phyloP scores from a whole-genome alignment of 805 yeast species.

The Candida tibetensis region DNA sequence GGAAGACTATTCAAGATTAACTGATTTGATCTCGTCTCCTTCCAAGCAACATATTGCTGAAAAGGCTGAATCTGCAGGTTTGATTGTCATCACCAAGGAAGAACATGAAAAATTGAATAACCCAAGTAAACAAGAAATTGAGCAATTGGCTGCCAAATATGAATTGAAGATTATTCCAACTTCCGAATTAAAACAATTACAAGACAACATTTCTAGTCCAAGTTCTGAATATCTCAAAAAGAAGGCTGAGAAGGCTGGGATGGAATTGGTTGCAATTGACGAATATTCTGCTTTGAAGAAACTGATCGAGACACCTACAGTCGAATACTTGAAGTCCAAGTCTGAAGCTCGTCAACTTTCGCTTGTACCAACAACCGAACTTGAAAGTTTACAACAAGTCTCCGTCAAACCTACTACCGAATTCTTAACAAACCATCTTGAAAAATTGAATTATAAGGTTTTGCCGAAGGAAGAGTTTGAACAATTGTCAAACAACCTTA shows the following conservation, averaged over 20 bases:
- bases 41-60: slow-evolving; percentile 14
- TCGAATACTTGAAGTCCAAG: slow-evolving; percentile 18
- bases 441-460: background rate
- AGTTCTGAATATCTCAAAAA: slow-evolving; percentile 6
- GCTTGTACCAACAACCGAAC: slow-evolving; percentile 6
- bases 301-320: slow-evolving; percentile 18
- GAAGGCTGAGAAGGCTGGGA: slow-evolving; percentile 1
- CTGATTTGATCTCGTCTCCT: slow-evolving; percentile 12
- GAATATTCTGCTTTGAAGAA: slow-evolving; percentile 1
- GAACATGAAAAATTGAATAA: slow-evolving; percentile 15
- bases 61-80: slow-evolving; percentile 13
- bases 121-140: slow-evolving; percentile 10
- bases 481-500: slow-evolving; percentile 8
- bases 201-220: slow-evolving; percentile 7
- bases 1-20: slow-evolving; percentile 13
- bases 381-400: slow-evolving; percentile 2
- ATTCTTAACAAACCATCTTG: slow-evolving; percentile 5
- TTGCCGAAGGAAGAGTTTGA: slow-evolving; percentile 2
- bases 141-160: slow-evolving; percentile 3
- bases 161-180: slow-evolving; percentile 6
- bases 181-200: slow-evolving; percentile 7
- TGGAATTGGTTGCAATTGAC: background rate
- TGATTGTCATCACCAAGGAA: slow-evolving; percentile 13
- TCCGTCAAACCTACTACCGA: slow-evolving; percentile 13
- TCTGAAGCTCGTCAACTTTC: slow-evolving; percentile 8